Conservation (phyloP, 2,329 filamentous ascomycete species). For the Colletotrichum godetiae region DNA sequence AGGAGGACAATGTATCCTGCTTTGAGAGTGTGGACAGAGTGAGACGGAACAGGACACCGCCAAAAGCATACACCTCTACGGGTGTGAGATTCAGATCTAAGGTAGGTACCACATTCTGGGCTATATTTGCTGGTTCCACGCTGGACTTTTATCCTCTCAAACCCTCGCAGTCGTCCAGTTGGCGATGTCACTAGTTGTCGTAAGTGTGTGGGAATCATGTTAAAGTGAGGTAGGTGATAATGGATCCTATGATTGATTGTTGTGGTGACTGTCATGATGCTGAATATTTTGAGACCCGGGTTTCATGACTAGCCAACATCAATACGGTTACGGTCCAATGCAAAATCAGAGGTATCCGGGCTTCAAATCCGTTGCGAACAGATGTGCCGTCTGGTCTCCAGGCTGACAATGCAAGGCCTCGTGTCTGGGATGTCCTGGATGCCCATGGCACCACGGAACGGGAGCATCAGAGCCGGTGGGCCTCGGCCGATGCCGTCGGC, state of each 20-base stretch:
- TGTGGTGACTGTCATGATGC: neutral
- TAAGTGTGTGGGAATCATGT: neutral
- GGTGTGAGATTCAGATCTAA: neutral
- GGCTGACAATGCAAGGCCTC: neutral
- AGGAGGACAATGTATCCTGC: neutral
- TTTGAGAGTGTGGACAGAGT: neutral
- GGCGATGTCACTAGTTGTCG: neutral
- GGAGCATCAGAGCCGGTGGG: conserved; percentile 12
- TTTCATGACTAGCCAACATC: neutral
- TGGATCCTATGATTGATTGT: neutral
- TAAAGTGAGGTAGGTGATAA: neutral
- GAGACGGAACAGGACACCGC: neutral
- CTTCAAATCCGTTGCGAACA: neutral
- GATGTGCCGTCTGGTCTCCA: neutral
- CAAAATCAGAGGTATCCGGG: neutral
- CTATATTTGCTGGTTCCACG: neutral
- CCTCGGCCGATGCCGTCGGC: conserved; percentile 26
- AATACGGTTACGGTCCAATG: neutral
- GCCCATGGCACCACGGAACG: neutral
- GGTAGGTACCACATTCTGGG: neutral
- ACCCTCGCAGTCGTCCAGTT: neutral
- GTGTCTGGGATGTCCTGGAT: neutral
- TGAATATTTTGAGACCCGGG: neutral
- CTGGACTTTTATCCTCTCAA: neutral
- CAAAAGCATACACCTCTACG: neutral